Base-by-base conservation (phyloP, 1,139 yeast species). In the Saccharomycopsis crataegensis region DNA sequence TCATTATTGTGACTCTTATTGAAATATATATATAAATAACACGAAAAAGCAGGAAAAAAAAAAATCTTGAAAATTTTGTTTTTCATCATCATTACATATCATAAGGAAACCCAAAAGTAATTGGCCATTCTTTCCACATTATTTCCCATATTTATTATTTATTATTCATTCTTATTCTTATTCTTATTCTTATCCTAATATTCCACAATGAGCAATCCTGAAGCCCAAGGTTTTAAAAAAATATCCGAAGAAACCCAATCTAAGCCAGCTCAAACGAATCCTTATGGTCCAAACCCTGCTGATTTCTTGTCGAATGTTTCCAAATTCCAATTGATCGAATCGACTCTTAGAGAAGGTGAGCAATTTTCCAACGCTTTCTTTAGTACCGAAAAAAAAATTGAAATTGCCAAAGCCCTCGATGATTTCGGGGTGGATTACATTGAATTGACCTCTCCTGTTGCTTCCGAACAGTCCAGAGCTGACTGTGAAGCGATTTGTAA, bases 401-500 rank as follows among this genome's bases (percentile, higher is more conserved):
- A 91, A 70, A 93, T 93, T 60, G 99, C 99, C 64, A 91, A 86
- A 77, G 98, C 98, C 16, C 76, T 93, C 60, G 98, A 91, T 69
- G 98, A 91, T 66, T 93, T 93, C 67, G 99, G 99, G 63, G 98
- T 90, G 53, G 99, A 93, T 72, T 93, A 93, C 75, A 93, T 93
- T 62, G 99, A 93, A 73, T 79, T 93, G 68, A 93, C 98, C 37
- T 90, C 97, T 2, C 99, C 99, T 28, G 98, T 94, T 54, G 98
- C 98, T 50, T 83, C 94, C 56, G 98, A 93, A 72, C 98, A 93
- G 74, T 83, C 93, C 58, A 81, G 94, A 70, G 74, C 70, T 62
- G 99, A 93, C 72, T 91, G 98, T 77, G 97, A 93, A 74, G 98
- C 97, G 58, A 93, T 93, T 63, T 93, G 98, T 78, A 91, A 93